Evolutionary conservation across 2,329 filamentous ascomycete species (phyloP).

Genomic region (Bipolaris sorokiniana): DNA sequence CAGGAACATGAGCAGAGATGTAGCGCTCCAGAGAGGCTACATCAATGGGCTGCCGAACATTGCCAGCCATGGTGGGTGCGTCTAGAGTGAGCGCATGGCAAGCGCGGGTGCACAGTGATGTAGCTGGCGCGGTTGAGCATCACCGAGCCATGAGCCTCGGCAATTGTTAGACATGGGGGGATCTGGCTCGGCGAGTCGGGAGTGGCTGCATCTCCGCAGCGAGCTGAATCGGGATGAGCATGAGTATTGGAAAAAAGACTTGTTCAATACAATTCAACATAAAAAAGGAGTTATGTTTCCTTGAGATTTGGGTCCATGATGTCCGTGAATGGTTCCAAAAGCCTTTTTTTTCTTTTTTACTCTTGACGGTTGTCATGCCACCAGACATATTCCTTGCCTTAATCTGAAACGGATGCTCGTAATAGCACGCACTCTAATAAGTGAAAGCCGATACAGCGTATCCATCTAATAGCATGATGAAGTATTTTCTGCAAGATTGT

Average conservation of each 20-base stretch:
- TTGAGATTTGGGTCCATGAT: no score
- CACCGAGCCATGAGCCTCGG: slow-evolving; percentile 16
- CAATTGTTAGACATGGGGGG: slow-evolving; percentile 21
- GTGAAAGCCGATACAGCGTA: no score
- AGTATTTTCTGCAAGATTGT: not conserved
- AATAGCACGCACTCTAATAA: no score
- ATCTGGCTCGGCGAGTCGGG: slow-evolving; percentile 15
- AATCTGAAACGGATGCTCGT: no score
- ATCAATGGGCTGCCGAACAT: slow-evolving; percentile 89
- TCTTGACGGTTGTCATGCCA: no score
- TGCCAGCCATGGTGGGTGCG: slow-evolving; percentile 72
- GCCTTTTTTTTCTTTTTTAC: no score
- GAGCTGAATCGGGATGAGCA: slow-evolving; percentile 1
- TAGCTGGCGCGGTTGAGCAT: slow-evolving; percentile 22
- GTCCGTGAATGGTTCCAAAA: no score
- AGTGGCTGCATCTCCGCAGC: slow-evolving; percentile 12
- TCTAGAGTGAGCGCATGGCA: slow-evolving; percentile 23
- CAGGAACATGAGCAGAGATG: slow-evolving; percentile 76
- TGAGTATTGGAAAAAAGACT: not conserved
- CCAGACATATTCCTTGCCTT: no score
- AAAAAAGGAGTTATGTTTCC: no score
- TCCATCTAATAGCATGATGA: not conserved
- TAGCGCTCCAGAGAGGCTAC: slow-evolving; percentile 78
- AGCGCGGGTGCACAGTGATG: slow-evolving; percentile 17
- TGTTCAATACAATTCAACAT: no score